A percentile compares a stretch with the other conserved stretches of the same genome.
phyloP scores from a whole-genome alignment of 352 stramenopile genomes.

The Blastocystis sp. region DNA sequence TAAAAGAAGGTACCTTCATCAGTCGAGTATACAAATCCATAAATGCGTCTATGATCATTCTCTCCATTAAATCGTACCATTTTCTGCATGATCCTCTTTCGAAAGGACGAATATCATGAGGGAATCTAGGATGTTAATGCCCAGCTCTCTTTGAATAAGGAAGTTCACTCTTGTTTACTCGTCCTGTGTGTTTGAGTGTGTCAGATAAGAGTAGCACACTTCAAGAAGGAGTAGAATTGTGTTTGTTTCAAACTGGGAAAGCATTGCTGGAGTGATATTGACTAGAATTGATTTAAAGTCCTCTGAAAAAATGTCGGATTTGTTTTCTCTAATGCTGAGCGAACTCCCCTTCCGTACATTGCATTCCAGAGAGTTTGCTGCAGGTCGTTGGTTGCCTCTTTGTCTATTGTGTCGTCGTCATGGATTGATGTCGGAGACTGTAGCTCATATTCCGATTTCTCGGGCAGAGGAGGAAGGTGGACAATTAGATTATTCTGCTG shows the following conservation, averaged over 20 bases:
- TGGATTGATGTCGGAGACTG: neutral
- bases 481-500: neutral
- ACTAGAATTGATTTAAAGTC: conserved; percentile 1
- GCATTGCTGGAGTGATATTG: conserved; percentile 10
- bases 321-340: neutral
- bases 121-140: conserved; percentile 18
- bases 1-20: neutral
- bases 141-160: neutral
- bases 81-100: neutral
- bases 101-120: conserved; percentile 8
- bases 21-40: neutral
- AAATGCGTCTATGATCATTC: neutral
- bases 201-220: conserved; percentile 35
- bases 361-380: neutral
- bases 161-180: neutral
- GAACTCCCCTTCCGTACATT: neutral
- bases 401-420: neutral
- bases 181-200: neutral
- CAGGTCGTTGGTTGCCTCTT: neutral
- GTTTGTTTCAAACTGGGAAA: neutral
- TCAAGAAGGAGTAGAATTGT: conserved; percentile 27
- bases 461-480: neutral
- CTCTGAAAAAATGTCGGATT: conserved; percentile 1
- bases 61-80: neutral
- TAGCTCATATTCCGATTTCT: neutral